These are phyloP conservation scores for Melampsora larici-populina DNA, from an alignment of 1,284 basidiomycete genomes.

Conservation along the genomic window DNA sequence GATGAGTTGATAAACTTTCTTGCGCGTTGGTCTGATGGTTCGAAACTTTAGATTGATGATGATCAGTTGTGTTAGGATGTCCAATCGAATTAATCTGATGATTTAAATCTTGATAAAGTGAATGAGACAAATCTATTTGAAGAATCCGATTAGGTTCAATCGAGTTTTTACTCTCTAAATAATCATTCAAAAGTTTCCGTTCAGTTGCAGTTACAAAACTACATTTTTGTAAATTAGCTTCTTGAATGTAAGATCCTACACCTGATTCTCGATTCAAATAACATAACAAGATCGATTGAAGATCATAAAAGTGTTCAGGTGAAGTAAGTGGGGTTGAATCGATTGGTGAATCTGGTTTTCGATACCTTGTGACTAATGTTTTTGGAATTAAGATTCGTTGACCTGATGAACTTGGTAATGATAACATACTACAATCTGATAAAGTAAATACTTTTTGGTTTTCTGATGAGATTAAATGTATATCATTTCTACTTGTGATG, in stretches of 20 bases:
- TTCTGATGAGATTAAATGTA: slow-evolving; percentile 45
- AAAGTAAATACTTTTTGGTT: slow-evolving; percentile 38
- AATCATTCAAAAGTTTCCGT: slow-evolving; percentile 75
- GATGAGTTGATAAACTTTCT: slow-evolving; percentile 49
- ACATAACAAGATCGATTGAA: slow-evolving; percentile 75
- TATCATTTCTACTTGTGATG: slow-evolving; percentile 41
- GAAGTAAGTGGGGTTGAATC: too few relatives aligned
- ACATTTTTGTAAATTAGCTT: slow-evolving; percentile 69
- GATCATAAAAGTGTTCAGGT: slow-evolving; percentile 67
- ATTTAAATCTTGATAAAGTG: neutral
- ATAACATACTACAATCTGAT: slow-evolving; percentile 40
- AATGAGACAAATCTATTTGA: neutral
- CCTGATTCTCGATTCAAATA: slow-evolving; percentile 70
- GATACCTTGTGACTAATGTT: slow-evolving; percentile 21
- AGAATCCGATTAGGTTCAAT: slow-evolving; percentile 59
- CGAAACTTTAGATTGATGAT: too few relatives aligned
- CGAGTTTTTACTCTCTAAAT: slow-evolving; percentile 66
- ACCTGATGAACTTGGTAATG: slow-evolving; percentile 35
- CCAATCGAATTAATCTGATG: slow-evolving; percentile 2
- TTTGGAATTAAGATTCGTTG: slow-evolving; percentile 15
- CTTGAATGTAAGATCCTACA: slow-evolving; percentile 79
- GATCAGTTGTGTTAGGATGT: slow-evolving; percentile 10
- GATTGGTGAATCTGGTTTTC: slow-evolving; percentile 55
- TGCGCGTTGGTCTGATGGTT: too few relatives aligned
- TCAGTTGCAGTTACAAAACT: slow-evolving; percentile 78